Base-by-base conservation (phyloP, 2,329 filamentous ascomycete species). In the Fusarium mexicanum region DNA sequence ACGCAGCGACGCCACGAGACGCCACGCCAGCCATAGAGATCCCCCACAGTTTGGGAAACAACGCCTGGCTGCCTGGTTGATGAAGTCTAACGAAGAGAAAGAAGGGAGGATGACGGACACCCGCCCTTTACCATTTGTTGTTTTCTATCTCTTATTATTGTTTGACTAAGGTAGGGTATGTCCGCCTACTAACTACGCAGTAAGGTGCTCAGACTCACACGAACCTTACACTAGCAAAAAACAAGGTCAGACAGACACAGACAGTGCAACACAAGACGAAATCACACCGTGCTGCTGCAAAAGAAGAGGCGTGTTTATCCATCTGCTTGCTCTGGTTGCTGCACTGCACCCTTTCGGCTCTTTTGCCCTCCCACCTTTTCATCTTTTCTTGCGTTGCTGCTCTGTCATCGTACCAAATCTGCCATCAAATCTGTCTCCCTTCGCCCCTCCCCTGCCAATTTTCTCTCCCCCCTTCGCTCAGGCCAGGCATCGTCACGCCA, bases 351-450 rank as follows among this genome's bases (percentile, higher is more conserved):
- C 69, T 67, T 71, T 71, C 53, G 68, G 57, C 69, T 69, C 65
- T 41, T 68, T 70, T 75, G 73, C 69, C 64, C 72, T 74, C 73
- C 64, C 64, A 73, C 70, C 66, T 53, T 60, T 53, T 64, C 59
- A 41, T 57, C 53, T 53, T 43, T 37, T 63, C 55, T 40, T 61
- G 55, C 44, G 33, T 44, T 29, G 26, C 37, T 69, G 37, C 46
- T 61, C 48, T 73, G 50, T 63, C 55, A 31, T 69, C 64, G 70
- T 55, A 72, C 69, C 64, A 58, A 53, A 38, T 61, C 64, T 69
- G 55, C 47, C n/a, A n/a, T 43, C 44, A 59, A 38, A 29, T 50
- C 67, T 78, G 79, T 78, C 78, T 76, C 74, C 68, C 74, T 62
- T 68, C 67, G 76, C 71, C 69, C 65, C 71, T 66, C 64, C 70